Percentiles rank a stretch among this genome's conserved stretches.
Evolutionary conservation across 192 early-diverging fungal species (phyloP).

Genomic region (Backusella circina): DNA sequence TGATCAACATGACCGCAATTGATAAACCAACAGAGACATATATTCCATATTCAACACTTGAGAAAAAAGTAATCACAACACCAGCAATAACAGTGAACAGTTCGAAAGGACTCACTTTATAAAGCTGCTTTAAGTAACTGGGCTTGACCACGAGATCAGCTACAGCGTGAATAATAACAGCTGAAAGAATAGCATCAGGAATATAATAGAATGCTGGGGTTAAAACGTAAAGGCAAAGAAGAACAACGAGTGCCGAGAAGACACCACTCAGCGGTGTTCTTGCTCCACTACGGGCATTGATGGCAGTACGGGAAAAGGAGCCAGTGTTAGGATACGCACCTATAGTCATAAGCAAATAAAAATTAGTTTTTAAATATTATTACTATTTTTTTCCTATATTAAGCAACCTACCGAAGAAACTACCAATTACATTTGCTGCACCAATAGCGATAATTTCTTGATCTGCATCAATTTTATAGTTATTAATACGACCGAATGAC

Average conservation of each 20-base stretch:
- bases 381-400: conserved; percentile 11
- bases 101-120: conserved; percentile 54
- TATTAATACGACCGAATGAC: conserved; percentile 82
- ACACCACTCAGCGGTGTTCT: conserved; percentile 73
- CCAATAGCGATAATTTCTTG: conserved; percentile 87
- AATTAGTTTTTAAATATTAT: neutral
- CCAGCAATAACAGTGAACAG: conserved; percentile 43
- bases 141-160: conserved; percentile 64
- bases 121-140: conserved; percentile 50
- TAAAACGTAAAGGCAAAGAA: conserved; percentile 71
- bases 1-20: conserved; percentile 67
- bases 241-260: conserved; percentile 70
- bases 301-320: conserved; percentile 87
- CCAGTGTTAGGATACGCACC: conserved; percentile 80
- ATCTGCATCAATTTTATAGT: conserved; percentile 73
- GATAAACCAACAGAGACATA: conserved; percentile 72
- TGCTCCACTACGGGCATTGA: conserved; percentile 81
- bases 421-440: conserved; percentile 80
- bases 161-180: conserved; percentile 82
- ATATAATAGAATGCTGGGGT: conserved; percentile 82
- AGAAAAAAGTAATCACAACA: conserved; percentile 59
- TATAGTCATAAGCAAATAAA: neutral
- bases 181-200: conserved; percentile 68
- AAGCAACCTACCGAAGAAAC: conserved; percentile 57
- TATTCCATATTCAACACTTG: conserved; percentile 64